A percentile compares a stretch with the other conserved stretches of the same genome.
phyloP scores from a whole-genome alignment of 306 rosid species.

The Sicyos baderoa region DNA sequence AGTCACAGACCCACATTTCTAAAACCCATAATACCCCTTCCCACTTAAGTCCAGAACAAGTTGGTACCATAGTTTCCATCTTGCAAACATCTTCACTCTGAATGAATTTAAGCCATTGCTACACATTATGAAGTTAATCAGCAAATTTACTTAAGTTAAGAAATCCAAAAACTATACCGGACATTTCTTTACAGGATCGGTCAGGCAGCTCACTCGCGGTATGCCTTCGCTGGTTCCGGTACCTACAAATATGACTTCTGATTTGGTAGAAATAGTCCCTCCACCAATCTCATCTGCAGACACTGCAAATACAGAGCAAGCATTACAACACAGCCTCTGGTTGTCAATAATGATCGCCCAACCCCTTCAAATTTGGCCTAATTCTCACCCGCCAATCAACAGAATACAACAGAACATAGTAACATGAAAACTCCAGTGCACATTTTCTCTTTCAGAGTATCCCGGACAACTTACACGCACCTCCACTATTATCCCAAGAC shows the following conservation, averaged over 20 bases:
- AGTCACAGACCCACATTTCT: neutral
- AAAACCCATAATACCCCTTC: neutral
- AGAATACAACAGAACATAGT: neutral
- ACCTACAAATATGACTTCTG: conserved; percentile 70
- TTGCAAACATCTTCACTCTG: neutral
- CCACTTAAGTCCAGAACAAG: neutral
- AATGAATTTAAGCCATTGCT: conserved; percentile 15
- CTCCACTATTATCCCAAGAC: too few species aligned
- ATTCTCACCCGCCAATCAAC: neutral
- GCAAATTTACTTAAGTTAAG: conserved; percentile 6
- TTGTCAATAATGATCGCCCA: neutral
- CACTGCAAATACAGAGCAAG: conserved; percentile 29
- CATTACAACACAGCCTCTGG: conserved; percentile 21
- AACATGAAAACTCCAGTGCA: neutral
- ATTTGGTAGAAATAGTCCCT: conserved; percentile 24
- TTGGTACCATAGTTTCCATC: neutral
- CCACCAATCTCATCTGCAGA: conserved; percentile 29
- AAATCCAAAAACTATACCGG: conserved; percentile 33
- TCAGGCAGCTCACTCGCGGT: conserved; percentile 83
- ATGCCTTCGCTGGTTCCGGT: conserved; percentile 96
- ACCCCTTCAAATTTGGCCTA: neutral
- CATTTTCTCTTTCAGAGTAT: too few species aligned
- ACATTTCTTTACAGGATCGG: conserved; percentile 65
- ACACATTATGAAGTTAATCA: conserved; percentile 7
- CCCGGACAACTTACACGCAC: too few species aligned